These are phyloP conservation scores for Prunus armeniaca DNA, from an alignment of 306 rosid genomes.

Conservation along the genomic window DNA sequence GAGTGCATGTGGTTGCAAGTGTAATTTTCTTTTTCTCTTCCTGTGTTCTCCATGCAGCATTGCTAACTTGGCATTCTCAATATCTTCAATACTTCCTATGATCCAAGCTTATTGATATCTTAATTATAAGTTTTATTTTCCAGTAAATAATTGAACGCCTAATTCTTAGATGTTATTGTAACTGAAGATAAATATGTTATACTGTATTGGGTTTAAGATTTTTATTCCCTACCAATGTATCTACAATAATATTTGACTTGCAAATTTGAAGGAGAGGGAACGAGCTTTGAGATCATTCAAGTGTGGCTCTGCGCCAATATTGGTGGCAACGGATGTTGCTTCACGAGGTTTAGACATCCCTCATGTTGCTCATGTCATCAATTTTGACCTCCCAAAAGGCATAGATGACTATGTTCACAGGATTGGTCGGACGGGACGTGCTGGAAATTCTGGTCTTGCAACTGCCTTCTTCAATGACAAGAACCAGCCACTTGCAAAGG, in stretches of 20 bases:
- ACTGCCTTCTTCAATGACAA: slow-evolving; percentile 43
- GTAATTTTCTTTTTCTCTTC: background rate
- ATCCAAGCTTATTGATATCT: background rate
- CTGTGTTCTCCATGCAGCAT: background rate
- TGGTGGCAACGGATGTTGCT: slow-evolving; percentile 40
- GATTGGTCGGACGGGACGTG: slow-evolving; percentile 49
- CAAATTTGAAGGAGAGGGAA: slow-evolving; percentile 30
- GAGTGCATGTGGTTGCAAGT: background rate
- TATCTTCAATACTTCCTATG: background rate
- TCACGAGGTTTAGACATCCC: slow-evolving; percentile 43
- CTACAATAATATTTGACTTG: background rate
- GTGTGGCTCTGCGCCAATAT: slow-evolving; percentile 28
- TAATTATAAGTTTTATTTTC: background rate
- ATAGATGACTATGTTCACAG: slow-evolving; percentile 47
- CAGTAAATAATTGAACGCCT: background rate
- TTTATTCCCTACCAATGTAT: background rate
- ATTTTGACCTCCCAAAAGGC: slow-evolving; percentile 42
- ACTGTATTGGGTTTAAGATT: background rate
- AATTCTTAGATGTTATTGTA: background rate
- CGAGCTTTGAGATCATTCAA: slow-evolving; percentile 33
- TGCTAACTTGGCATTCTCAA: too few relatives aligned
- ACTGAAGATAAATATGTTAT: background rate
- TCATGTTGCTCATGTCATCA: slow-evolving; percentile 41
- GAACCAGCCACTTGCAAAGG: slow-evolving; percentile 36
- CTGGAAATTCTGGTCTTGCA: slow-evolving; percentile 44